Percentiles rank a stretch among this genome's conserved stretches.
Evolutionary conservation across 2,329 filamentous ascomycete species (phyloP).

Genomic region (Paraphaeosphaeria sporulosa): DNA sequence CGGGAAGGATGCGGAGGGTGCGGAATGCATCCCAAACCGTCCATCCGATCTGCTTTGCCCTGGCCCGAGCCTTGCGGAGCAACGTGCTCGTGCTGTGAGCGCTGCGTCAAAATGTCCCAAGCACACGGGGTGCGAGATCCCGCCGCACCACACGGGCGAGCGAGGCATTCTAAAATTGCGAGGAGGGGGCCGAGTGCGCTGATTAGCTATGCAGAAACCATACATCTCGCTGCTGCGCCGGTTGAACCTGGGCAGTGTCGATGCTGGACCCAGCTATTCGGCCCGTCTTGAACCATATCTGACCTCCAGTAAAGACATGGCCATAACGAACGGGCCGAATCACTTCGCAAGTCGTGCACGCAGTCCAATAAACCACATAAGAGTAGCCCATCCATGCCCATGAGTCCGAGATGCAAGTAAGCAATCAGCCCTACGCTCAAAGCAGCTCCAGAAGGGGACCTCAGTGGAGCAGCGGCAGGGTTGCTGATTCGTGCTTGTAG

Average conservation of each 20-base stretch:
- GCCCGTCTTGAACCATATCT: too few relatives aligned
- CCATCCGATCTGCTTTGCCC: slow-evolving; percentile 11
- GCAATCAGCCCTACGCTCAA: slow-evolving; percentile 3
- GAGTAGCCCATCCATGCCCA: neutral
- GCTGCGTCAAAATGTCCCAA: neutral
- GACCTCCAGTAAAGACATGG: neutral
- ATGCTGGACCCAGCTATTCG: neutral
- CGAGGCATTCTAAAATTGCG: slow-evolving; percentile 13
- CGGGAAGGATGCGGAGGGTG: slow-evolving; percentile 29
- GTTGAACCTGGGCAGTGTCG: neutral
- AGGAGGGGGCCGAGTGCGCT: slow-evolving; percentile 13
- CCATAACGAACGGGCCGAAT: neutral
- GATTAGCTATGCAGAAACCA: slow-evolving; percentile 8
- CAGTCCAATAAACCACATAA: neutral
- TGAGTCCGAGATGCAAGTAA: slow-evolving; percentile 7
- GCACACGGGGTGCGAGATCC: slow-evolving; percentile 6
- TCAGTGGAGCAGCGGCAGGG: neutral
- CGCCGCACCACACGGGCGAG: slow-evolving; percentile 6
- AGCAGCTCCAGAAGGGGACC: neutral
- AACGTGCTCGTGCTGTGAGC: too few relatives aligned
- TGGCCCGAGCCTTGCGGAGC: neutral
- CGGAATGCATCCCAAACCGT: slow-evolving; percentile 24
- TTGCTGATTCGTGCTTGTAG: slow-evolving; percentile 5
- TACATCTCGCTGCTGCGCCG: neutral
- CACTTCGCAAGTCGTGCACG: too few relatives aligned